Evolutionary conservation across 192 early-diverging fungal species (phyloP), one percentile per base, ranked within the genome.

Genomic region (Phlyctochytrium arcticum): DNA sequence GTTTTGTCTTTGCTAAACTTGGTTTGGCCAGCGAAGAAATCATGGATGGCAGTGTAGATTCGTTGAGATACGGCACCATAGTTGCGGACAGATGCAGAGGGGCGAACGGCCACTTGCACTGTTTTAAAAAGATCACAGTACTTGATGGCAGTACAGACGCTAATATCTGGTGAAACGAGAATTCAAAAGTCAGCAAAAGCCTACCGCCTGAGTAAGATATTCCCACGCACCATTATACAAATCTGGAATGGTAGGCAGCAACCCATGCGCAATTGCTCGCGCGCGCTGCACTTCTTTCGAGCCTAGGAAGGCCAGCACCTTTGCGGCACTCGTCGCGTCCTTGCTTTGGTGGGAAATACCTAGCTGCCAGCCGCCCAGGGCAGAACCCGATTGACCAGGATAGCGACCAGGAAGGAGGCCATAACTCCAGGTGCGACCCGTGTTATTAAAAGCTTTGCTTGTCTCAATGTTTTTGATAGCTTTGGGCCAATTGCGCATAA

Each of bases 401-500:
- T 15, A 12, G 9, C 23, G 8, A 7, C 55, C 55, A 8, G 55
- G 55, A 12, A 35, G 29, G 9, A 6, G 6, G 9, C 10, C 10
- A 27, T 35, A 6, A 27, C 33, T 32, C 6, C 6, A 57, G 9
- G 15, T 57, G 23, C 33, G 33, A 9, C 8, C 29, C 26, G 23
- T 57, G 55, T 35, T 57, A 27, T 26, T 35, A 12, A 26, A 57
- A 6, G 30, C 55, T 23, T 57, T 10, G 33, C 27, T 36, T n/a
- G n/a, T n/a, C n/a, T n/a, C n/a, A 32, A 57, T 21, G 8, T 6
- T 12, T 33, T 57, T 29, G 33, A 57, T 57, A 12, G 26, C 6
- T 12, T 35, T 15, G 33, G 55, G 55, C 55, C 55, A 57, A 32
- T 36, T 10, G 10, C 55, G 15, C 55, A 57, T 57, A 27, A 57